These are phyloP conservation scores for Skeletonema menzelii DNA, from an alignment of 108 stramenopile species.

Conservation along the genomic window DNA sequence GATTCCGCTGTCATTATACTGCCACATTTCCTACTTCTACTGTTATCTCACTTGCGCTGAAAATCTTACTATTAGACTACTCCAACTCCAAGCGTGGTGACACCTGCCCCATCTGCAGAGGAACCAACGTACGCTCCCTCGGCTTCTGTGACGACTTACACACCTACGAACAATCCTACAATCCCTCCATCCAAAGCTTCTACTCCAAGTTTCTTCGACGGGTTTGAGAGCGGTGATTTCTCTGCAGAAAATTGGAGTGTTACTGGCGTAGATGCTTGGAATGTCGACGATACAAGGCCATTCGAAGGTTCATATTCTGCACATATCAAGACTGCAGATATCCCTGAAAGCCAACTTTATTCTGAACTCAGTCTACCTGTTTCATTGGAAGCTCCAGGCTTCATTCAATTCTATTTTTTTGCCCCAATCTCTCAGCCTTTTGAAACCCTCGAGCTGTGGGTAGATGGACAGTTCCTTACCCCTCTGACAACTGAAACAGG, in stretches of 20 bases:
- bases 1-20: background rate
- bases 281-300: constrained; percentile 31
- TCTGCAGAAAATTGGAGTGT: constrained; percentile 24
- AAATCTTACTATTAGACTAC: background rate
- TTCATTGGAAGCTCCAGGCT: constrained; percentile 14
- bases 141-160: background rate
- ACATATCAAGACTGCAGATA: constrained; percentile 39
- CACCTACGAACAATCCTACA: background rate
- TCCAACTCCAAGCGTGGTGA: background rate
- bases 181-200: constrained; percentile 2
- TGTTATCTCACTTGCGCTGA: background rate
- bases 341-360: constrained; percentile 23
- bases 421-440: constrained; percentile 46
- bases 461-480: constrained; percentile 42
- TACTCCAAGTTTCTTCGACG: constrained; percentile 26
- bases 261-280: constrained; percentile 29
- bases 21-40: background rate
- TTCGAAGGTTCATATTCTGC: constrained; percentile 38
- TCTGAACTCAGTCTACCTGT: constrained; percentile 31
- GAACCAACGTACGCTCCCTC: background rate
- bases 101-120: background rate
- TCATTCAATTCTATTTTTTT: constrained; percentile 43
- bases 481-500: constrained; percentile 19
- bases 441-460: constrained; percentile 36
- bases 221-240: constrained; percentile 49